phyloP scores from a whole-genome alignment of 2,329 filamentous ascomycete species.

The Tolypocladium ovalisporum region DNA sequence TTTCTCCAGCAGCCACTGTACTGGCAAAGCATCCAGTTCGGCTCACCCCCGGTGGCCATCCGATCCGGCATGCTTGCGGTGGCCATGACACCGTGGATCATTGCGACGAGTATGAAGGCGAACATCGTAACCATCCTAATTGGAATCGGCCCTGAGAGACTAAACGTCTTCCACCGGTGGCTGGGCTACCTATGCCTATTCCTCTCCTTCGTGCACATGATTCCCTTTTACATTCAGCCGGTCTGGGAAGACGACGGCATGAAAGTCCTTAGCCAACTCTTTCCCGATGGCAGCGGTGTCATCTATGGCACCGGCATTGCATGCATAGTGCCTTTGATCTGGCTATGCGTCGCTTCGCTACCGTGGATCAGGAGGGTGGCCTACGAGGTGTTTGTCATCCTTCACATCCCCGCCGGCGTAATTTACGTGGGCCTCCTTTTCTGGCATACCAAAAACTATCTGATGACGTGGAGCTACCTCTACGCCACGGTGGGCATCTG shows the following conservation, averaged over 20 bases:
- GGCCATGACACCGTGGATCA: slow-evolving; percentile 85
- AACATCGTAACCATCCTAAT: slow-evolving; percentile 77
- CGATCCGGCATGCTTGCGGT: slow-evolving; percentile 86
- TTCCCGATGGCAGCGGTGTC: slow-evolving; percentile 51
- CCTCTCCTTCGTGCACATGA: slow-evolving; percentile 69
- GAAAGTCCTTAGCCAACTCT: slow-evolving; percentile 57
- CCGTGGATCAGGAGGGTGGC: slow-evolving; percentile 64
- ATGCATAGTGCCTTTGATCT: slow-evolving; percentile 67
- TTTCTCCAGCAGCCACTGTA: slow-evolving; percentile 84
- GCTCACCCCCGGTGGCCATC: slow-evolving; percentile 80
- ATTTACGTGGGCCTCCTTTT: slow-evolving; percentile 78
- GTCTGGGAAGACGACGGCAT: slow-evolving; percentile 73
- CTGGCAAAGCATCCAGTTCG: slow-evolving; percentile 76
- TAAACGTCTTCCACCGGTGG: slow-evolving; percentile 93
- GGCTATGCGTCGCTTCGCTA: slow-evolving; percentile 78
- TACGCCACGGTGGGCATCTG: slow-evolving; percentile 74
- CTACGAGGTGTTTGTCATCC: slow-evolving; percentile 75
- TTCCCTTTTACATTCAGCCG: slow-evolving; percentile 85
- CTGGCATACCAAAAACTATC: slow-evolving; percentile 91
- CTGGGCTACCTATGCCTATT: slow-evolving; percentile 77
- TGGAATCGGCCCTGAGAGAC: slow-evolving; percentile 80
- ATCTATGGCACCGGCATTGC: slow-evolving; percentile 82
- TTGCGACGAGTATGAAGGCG: slow-evolving; percentile 82
- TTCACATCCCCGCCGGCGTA: slow-evolving; percentile 75
- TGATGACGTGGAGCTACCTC: slow-evolving; percentile 83